phyloP scores from a whole-genome alignment of 2,329 filamentous ascomycete genomes.

The Cladosporium oxysporum region DNA sequence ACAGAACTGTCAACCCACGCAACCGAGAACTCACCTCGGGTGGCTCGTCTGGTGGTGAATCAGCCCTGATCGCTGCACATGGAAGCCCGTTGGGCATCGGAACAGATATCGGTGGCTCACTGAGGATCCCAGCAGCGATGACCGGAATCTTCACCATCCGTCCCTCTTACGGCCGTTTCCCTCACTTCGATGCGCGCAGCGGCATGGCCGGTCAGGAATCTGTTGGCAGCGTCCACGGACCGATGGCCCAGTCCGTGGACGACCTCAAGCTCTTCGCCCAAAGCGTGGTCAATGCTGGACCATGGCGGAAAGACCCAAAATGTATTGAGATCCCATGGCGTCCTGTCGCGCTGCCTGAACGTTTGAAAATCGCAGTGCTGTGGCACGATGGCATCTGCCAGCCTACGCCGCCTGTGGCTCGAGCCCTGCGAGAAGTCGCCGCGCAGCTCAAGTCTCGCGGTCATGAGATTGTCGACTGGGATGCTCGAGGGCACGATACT shows the following conservation, averaged over 20 bases:
- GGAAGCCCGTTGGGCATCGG: constrained; percentile 64
- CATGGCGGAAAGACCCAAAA: constrained; percentile 56
- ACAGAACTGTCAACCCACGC: constrained; percentile 55
- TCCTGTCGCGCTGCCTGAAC: constrained; percentile 44
- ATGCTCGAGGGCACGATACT: constrained; percentile 54
- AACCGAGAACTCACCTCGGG: constrained; percentile 63
- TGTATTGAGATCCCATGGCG: constrained; percentile 58
- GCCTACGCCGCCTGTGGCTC: constrained; percentile 60
- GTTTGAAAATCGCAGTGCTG: constrained; percentile 62
- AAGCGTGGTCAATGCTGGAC: constrained; percentile 46
- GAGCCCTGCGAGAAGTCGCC: constrained; percentile 58
- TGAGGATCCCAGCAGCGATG: constrained; percentile 59
- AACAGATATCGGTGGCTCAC: constrained; percentile 62
- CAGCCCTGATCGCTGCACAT: constrained; percentile 60
- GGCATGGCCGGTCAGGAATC: constrained; percentile 67
- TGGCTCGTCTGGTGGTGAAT: constrained; percentile 68
- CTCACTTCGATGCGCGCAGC: constrained; percentile 55
- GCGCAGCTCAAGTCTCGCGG: constrained; percentile 53
- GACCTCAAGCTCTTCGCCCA: constrained; percentile 51
- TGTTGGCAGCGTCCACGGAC: constrained; percentile 64
- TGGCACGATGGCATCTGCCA: constrained; percentile 62
- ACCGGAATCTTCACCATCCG: constrained; percentile 60
- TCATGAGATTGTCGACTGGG: constrained; percentile 60
- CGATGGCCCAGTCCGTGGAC: constrained; percentile 57
- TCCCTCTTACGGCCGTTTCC: constrained; percentile 61